These are phyloP conservation scores for Coccinonectria pachysandricola DNA, from an alignment of 2,329 filamentous ascomycete genomes.

Conservation along the genomic window DNA sequence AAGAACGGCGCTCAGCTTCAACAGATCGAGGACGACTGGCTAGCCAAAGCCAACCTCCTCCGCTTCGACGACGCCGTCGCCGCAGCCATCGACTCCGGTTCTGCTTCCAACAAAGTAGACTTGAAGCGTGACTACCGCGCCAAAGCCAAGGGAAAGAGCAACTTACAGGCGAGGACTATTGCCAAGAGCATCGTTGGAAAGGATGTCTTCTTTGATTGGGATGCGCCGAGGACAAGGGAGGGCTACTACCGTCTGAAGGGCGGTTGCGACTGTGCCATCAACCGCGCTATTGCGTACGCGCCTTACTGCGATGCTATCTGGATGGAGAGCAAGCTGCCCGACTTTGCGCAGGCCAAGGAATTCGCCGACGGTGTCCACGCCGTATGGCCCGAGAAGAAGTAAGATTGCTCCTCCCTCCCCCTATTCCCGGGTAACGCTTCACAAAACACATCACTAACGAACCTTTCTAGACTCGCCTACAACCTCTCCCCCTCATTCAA, in stretches of 20 bases:
- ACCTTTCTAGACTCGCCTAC: constrained; percentile 65
- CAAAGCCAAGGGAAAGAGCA: constrained; percentile 71
- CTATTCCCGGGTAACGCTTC: constrained; percentile 1
- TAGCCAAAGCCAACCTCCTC: constrained; percentile 65
- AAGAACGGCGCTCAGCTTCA: constrained; percentile 76
- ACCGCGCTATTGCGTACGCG: constrained; percentile 82
- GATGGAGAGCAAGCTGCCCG: constrained; percentile 98
- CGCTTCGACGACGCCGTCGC: constrained; percentile 86
- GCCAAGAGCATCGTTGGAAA: constrained; percentile 67
- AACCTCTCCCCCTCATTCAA: constrained; percentile 99
- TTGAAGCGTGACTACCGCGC: constrained; percentile 57
- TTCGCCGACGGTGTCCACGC: constrained; percentile 91
- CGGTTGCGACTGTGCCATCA: constrained; percentile 82
- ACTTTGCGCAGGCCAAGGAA: constrained; percentile 81
- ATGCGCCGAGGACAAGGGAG: constrained; percentile 82
- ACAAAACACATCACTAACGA: constrained; percentile 7
- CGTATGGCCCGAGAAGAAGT: constrained; percentile 95
- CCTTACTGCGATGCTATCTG: constrained; percentile 94
- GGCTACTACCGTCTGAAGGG: constrained; percentile 91
- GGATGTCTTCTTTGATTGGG: constrained; percentile 92
- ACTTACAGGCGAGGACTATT: constrained; percentile 68
- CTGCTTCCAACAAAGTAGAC: constrained; percentile 57
- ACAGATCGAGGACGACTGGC: constrained; percentile 86
- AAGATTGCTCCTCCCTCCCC: constrained; percentile 25
- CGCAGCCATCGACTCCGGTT: constrained; percentile 64